Evolutionary conservation across 768 basidiomycete genomes (phyloP).

Genomic region (Pleurotus cornucopiae): DNA sequence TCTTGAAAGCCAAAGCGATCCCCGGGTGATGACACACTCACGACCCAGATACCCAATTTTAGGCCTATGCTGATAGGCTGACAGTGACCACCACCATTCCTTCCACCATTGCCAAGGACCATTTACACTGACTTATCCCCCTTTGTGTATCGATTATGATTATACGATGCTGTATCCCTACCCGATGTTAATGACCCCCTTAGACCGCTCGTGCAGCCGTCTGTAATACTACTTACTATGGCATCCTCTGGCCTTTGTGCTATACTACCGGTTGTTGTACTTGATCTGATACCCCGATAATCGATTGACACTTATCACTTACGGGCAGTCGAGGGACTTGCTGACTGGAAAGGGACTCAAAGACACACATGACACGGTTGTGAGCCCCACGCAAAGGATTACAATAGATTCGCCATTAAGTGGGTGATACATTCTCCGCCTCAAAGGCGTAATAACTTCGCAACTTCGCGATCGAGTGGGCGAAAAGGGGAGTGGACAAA

Average conservation of each 20-base stretch:
- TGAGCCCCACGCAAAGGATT: not conserved
- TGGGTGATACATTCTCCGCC: not conserved
- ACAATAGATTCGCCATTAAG: not conserved
- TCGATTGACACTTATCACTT: not conserved
- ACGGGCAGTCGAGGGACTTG: not conserved
- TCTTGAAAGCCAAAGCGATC: not conserved
- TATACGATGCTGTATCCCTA: conserved; percentile 2
- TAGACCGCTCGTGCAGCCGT: not conserved
- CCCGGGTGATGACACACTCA: not conserved
- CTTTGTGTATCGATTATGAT: conserved; percentile 7
- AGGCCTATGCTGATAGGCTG: not conserved
- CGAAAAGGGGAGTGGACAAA: not conserved
- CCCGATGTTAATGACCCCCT: not conserved
- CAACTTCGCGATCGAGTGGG: too few species aligned
- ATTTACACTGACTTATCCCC: conserved; percentile 6
- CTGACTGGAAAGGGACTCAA: not conserved
- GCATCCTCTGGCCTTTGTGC: not conserved
- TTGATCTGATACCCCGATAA: conserved; percentile 2
- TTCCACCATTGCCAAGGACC: conserved; percentile 2
- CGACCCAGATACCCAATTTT: conserved; percentile 7
- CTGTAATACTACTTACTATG: not conserved
- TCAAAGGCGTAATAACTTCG: not conserved
- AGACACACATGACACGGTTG: not conserved
- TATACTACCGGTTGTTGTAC: not conserved
- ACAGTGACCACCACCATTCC: not conserved